These are phyloP conservation scores for Przewalskia tangutica DNA, from an alignment of 257 asterid genomes.

Conservation along the genomic window DNA sequence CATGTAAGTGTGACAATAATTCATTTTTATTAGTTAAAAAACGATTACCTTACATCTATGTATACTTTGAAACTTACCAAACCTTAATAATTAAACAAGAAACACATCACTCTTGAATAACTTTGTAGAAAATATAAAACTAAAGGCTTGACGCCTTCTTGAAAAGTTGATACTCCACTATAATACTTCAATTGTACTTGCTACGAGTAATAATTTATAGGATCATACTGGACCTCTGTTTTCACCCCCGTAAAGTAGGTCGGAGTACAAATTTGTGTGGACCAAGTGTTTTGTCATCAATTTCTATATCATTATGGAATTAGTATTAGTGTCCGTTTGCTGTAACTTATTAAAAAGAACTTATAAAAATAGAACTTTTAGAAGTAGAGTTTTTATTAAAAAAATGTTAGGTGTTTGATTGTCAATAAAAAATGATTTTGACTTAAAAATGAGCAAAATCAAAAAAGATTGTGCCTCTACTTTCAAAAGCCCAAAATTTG, in stretches of 20 bases:
- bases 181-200: neutral
- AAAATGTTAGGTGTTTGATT: no score
- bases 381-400: no score
- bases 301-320: neutral
- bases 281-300: neutral
- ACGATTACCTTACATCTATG: neutral
- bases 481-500: no score
- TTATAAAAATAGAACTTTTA: no score
- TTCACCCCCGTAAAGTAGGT: neutral
- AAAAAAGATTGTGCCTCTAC: no score
- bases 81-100: neutral
- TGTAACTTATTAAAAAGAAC: no score
- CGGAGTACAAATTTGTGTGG: neutral
- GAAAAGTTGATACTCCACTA: neutral
- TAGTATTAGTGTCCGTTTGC: neutral
- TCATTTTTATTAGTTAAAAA: neutral
- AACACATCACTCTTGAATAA: neutral
- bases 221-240: neutral
- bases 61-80: neutral
- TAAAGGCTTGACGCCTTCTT: neutral
- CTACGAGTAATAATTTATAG: neutral
- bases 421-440: no score
- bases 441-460: no score
- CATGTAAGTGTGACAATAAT: neutral
- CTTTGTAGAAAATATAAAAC: neutral